Evolutionary conservation across 257 asterid genomes (phyloP).

Genomic region (Penstemon eatonii): DNA sequence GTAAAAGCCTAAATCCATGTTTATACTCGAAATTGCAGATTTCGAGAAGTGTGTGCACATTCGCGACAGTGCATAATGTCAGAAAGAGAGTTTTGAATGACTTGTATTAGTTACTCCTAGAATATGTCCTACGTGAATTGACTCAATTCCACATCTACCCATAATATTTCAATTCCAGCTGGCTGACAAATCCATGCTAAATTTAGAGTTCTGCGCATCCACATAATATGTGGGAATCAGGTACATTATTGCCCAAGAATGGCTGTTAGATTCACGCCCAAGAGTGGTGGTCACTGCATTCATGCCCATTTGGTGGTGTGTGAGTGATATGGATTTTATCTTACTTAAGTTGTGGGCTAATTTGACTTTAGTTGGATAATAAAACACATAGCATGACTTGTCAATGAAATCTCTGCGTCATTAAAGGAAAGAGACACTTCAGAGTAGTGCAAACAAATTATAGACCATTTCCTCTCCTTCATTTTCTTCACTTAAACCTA

Average conservation of each 20-base stretch:
- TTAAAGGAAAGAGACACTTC: neutral
- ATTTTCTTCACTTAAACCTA: neutral
- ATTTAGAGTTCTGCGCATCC: constrained; percentile 4
- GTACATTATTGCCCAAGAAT: neutral
- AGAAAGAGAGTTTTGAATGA: constrained; percentile 11
- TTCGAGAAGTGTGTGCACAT: neutral
- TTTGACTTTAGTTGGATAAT: neutral
- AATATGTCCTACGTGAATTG: neutral
- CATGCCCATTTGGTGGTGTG: neutral
- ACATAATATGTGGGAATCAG: neutral
- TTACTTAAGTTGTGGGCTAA: neutral
- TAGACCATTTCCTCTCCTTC: neutral
- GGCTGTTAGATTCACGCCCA: neutral
- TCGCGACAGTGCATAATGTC: neutral
- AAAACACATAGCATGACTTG: neutral
- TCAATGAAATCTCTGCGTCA: neutral
- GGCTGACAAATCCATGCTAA: neutral
- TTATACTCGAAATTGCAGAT: constrained; percentile 8
- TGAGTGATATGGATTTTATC: constrained; percentile 4
- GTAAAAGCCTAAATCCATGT: neutral
- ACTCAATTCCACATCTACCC: constrained; percentile 8
- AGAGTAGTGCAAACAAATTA: neutral
- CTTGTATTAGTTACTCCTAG: constrained; percentile 1
- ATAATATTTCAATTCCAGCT: neutral
- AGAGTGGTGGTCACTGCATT: neutral